Conservation (phyloP, 805 yeast genomes). For the Metschnikowia kofuensis region DNA sequence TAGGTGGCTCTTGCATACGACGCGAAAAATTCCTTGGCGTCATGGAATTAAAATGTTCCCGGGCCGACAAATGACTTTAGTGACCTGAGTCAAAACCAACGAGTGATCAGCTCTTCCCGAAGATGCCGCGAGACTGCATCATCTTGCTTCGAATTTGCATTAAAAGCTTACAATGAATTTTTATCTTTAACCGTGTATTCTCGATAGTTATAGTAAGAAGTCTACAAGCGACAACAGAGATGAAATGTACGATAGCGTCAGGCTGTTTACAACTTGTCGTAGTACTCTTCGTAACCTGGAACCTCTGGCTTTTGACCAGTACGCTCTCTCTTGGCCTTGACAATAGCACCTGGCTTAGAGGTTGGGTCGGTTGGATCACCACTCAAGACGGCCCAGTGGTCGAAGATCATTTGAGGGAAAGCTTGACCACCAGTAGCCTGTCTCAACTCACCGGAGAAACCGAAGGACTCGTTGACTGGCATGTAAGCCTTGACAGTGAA, state of each 20-base stretch:
- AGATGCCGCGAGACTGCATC: too few relatives aligned
- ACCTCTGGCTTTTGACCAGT: slow-evolving; percentile 95
- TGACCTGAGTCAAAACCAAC: too few relatives aligned
- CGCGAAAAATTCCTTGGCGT: neutral
- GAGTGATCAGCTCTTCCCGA: too few relatives aligned
- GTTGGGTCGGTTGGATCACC: slow-evolving; percentile 91
- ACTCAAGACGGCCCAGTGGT: slow-evolving; percentile 90
- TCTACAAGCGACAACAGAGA: slow-evolving; percentile 13
- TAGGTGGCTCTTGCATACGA: slow-evolving; percentile 1
- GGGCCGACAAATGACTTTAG: neutral
- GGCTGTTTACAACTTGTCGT: slow-evolving; percentile 72
- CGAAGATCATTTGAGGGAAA: slow-evolving; percentile 99
- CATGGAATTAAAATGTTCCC: too few relatives aligned
- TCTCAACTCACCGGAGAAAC: slow-evolving; percentile 99
- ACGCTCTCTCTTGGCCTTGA: slow-evolving; percentile 75
- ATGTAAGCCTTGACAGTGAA: slow-evolving; percentile 99
- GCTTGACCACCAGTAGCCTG: slow-evolving; percentile 99
- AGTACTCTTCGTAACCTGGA: slow-evolving; percentile 99
- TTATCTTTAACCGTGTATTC: slow-evolving; percentile 13
- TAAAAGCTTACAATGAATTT: neutral
- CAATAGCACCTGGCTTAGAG: slow-evolving; percentile 61
- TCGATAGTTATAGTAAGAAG: slow-evolving; percentile 9
- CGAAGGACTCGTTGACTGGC: slow-evolving; percentile 99
- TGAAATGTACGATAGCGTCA: slow-evolving; percentile 14
- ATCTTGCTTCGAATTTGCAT: neutral